phyloP scores from a whole-genome alignment of 805 yeast genomes.

The Metschnikowia aberdeeniae region DNA sequence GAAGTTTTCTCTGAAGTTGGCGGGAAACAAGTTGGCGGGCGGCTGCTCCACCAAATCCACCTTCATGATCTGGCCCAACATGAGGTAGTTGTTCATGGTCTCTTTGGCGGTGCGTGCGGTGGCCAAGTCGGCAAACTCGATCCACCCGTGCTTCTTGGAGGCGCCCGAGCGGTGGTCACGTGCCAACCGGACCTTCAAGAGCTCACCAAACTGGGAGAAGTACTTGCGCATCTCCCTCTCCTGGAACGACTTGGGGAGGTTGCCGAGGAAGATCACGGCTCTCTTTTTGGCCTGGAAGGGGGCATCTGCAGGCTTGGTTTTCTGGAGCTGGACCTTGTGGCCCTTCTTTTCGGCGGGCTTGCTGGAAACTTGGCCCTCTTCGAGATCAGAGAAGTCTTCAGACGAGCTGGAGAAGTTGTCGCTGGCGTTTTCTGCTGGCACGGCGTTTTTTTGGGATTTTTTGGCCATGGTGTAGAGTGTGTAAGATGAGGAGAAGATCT shows the following conservation, averaged over 20 bases:
- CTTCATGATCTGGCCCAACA: conserved; percentile 83
- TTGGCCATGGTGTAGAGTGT: conserved; percentile 23
- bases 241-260: conserved; percentile 89
- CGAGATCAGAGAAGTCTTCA: conserved; percentile 14
- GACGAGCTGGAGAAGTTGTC: conserved; percentile 10
- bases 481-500: conserved; percentile 7
- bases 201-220: conserved; percentile 87
- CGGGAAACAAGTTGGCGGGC: conserved; percentile 47
- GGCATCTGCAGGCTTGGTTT: conserved; percentile 20
- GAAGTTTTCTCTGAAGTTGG: conserved; percentile 13
- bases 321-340: conserved; percentile 22
- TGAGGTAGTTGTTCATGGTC: conserved; percentile 90
- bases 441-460: conserved; percentile 16
- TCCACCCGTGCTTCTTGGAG: conserved; percentile 86
- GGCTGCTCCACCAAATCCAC: conserved; percentile 52
- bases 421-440: conserved; percentile 4
- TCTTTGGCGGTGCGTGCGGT: conserved; percentile 90
- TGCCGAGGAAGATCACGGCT: conserved; percentile 83
- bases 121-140: conserved; percentile 70
- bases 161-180: conserved; percentile 88
- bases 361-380: conserved; percentile 3
- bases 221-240: conserved; percentile 76
- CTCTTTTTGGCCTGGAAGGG: conserved; percentile 24
- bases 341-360: conserved; percentile 7
- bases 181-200: conserved; percentile 72